Percentiles rank a stretch among this genome's conserved stretches.
phyloP scores from a whole-genome alignment of 306 rosid species.

The Glycine latifolia region DNA sequence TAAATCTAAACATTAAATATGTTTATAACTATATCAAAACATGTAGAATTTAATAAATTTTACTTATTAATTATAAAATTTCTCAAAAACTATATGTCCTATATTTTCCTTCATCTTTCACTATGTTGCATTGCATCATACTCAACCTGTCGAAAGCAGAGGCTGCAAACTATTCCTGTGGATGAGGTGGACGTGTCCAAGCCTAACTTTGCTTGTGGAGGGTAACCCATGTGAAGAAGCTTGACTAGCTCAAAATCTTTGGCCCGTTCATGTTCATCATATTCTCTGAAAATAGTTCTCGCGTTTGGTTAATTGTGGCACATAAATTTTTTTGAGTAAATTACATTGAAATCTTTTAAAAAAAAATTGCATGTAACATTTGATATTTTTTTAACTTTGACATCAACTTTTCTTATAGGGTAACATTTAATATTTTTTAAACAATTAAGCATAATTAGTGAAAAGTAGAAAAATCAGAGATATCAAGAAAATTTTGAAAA shows the following conservation, averaged over 20 bases:
- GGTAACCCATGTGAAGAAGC: background rate
- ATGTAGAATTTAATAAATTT: background rate
- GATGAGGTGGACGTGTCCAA: conserved; percentile 2
- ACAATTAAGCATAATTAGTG: no score
- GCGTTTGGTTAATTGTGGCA: background rate
- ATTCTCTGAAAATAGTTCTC: background rate
- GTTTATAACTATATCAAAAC: background rate
- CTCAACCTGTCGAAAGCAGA: conserved; percentile 11
- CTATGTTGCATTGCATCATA: background rate
- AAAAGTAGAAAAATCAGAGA: no score
- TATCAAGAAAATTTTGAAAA: no score
- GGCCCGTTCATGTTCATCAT: conserved; percentile 20
- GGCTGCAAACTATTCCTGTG: background rate
- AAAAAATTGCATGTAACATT: no score
- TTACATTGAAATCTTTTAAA: no score
- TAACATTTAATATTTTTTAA: no score
- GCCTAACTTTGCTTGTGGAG: conserved; percentile 29
- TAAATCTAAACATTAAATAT: background rate
- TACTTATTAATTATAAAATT: background rate
- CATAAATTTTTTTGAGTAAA: background rate
- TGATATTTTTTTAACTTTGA: no score
- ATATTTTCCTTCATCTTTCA: conserved; percentile 3
- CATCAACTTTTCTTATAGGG: no score
- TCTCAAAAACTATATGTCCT: background rate
- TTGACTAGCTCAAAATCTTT: background rate